Evolutionary conservation across 441 rosid species (phyloP), one percentile per base, ranked within the genome.

Genomic region (Daphne laureola): DNA sequence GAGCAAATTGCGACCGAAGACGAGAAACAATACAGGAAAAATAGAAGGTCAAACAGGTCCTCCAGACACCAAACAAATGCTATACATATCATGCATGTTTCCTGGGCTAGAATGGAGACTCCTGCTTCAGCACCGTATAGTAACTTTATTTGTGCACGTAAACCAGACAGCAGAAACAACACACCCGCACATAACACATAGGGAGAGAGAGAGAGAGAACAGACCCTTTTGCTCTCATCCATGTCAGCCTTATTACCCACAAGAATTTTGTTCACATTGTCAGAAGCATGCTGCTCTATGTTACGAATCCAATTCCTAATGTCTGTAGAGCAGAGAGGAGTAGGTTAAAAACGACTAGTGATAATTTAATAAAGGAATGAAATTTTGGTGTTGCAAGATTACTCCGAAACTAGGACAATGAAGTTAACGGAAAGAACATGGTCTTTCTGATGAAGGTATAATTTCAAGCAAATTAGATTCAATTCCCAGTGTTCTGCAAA

Each of bases 221-320:
- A n/a, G 14, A 78, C 90, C 82, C 84, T 70, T 72, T 83, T 83
- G 78, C 86, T 83, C 61, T 80, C 90, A 43, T 81, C 87, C 84
- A 81, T 81, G 61, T 81, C 87, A 14, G 87, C 87, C 70, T 81
- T 81, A 65, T 81, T 81, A 14, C 87, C 87, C 25, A 81, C 82
- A 57, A 81, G 66, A 63, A 78, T 74, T 69, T 81, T 81, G 82
- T 76, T 81, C 43, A 81, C 87, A 59, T 78, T 78, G 61, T 81
- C 87, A 9, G 87, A 81, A 59, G 87, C 87, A 67, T 81, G 87
- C 44, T 81, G 87, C 63, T 81, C 87, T 45, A 81, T 81, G 66
- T 81, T 81, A 53, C 82, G 83, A 26, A 81, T 81, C 87, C 87
- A 81, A 55, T 78, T 81, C 55, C 78, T 78, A 55, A 78, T 81